Conservation (phyloP, 225 moss, liverwort and hornwort genomes). For the Lunularia cruciata region DNA sequence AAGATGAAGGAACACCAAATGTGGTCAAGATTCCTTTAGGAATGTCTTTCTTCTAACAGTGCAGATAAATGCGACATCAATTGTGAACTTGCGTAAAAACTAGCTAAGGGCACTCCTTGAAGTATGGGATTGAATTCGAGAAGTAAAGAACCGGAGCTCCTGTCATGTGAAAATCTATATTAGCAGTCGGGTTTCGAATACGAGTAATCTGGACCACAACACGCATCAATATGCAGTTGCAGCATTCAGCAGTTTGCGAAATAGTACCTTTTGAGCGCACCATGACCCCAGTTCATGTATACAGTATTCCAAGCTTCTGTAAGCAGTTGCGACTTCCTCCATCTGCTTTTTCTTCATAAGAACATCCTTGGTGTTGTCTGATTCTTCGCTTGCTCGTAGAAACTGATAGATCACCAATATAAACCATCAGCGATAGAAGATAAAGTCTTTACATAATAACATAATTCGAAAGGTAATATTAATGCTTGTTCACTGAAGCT, state of each 20-base stretch:
- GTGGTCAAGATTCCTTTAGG: neutral
- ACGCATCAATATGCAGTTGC: too few species aligned
- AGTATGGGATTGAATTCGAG: neutral
- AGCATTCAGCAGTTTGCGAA: neutral
- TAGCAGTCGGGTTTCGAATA: too few species aligned
- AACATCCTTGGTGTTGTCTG: neutral
- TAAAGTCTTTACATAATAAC: neutral
- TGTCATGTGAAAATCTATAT: neutral
- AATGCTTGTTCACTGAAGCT: too few species aligned
- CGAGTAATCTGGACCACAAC: too few species aligned
- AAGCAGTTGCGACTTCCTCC: constrained; percentile 59
- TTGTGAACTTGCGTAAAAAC: neutral
- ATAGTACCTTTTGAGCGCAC: constrained; percentile 67
- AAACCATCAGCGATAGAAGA: neutral
- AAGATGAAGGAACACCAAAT: neutral
- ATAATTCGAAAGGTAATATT: too few species aligned
- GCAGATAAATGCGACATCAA: neutral
- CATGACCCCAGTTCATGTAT: constrained; percentile 69
- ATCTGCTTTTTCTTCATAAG: constrained; percentile 52
- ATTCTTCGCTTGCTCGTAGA: constrained; percentile 1
- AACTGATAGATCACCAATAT: constrained; percentile 15
- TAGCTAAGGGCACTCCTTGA: neutral
- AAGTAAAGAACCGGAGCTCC: neutral
- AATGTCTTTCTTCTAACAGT: neutral
- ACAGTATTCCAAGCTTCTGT: constrained; percentile 67